Evolutionary conservation across 371 early-diverging fungal species (phyloP), one percentile per base, ranked within the genome.

Genomic region (Apophysomyces sp.): DNA sequence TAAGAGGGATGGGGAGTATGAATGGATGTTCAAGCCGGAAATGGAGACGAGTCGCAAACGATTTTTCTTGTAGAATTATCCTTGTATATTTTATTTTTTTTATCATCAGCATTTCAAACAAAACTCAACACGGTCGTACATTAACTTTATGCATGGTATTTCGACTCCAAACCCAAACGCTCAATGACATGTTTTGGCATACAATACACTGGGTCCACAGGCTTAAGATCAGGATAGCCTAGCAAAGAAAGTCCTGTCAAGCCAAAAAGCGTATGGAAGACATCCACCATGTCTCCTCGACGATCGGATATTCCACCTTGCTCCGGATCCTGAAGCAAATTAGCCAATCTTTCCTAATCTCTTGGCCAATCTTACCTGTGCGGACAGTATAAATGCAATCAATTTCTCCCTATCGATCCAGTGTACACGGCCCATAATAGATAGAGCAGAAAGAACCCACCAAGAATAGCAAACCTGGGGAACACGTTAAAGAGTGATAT

Each of bases 221-320:
- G 63, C 27, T 86, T 83, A 39, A 94, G 74, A 2, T 84, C 89
- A 4, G 84, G 81, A 72, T 91, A 92, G 0, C 92, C 94, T 15
- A 95, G 75, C 57, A 98, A 67, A n/a, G 96, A 92, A 39, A 98
- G 79, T 1, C 89, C 95, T 6, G 93, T 88, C 31, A 99, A 76
- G 18, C 99, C 98, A 89, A 98, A 99, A 29, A 93, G 67, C 0
- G 98, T 98, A 72, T 99, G 99, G 71, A 95, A 99, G 1, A 99
- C 93, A 77, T 99, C 99, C 0, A 94, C 88, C 69, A 92, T 80
- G 67, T 99, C 91, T 3, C 94, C 97, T 13, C 93, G 93, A 24
- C 98, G 84, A 82, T 99, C 99, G 9, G 97, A 88, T 62, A 99
- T 94, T 7, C 99, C 99, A 32, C 99, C 99, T n/a, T 81, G 68